phyloP scores from a whole-genome alignment of 2,329 filamentous ascomycete species.

The Phyllosticta capitalensis region DNA sequence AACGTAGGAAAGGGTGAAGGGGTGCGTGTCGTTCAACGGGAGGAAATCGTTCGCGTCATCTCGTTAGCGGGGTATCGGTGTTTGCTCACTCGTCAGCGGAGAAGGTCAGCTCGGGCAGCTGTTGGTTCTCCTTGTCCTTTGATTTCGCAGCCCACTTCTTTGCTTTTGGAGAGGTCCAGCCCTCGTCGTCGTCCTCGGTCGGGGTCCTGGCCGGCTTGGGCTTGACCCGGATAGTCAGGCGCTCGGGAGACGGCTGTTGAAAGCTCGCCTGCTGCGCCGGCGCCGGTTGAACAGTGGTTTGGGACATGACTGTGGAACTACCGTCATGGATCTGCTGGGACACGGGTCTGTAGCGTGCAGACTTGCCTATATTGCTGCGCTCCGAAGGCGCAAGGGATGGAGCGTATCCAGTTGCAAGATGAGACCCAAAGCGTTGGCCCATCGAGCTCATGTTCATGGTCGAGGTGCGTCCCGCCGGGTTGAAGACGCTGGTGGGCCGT shows the following conservation, averaged over 20 bases:
- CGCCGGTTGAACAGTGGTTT: slow-evolving; percentile 6
- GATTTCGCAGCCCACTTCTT: slow-evolving; percentile 9
- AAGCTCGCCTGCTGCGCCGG: not conserved
- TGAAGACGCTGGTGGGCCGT: slow-evolving; percentile 10
- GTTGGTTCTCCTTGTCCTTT: slow-evolving; percentile 1
- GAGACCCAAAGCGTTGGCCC: slow-evolving; percentile 15
- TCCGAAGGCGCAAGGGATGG: slow-evolving; percentile 93
- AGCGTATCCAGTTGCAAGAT: slow-evolving; percentile 51
- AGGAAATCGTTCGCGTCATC: slow-evolving; percentile 8
- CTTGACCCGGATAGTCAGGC: slow-evolving; percentile 7
- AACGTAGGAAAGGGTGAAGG: not conserved
- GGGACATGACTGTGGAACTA: slow-evolving; percentile 10
- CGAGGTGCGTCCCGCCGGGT: not conserved
- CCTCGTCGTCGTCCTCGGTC: slow-evolving; percentile 6
- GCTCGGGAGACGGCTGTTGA: not conserved
- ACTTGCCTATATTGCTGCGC: slow-evolving; percentile 84
- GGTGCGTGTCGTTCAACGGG: slow-evolving; percentile 4
- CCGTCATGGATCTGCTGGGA: slow-evolving; percentile 33
- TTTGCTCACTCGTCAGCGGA: slow-evolving; percentile 9
- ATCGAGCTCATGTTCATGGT: slow-evolving; percentile 78
- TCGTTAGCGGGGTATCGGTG: slow-evolving; percentile 2
- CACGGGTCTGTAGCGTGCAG: slow-evolving; percentile 83
- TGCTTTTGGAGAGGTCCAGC: slow-evolving; percentile 6
- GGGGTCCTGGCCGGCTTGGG: slow-evolving; percentile 3
- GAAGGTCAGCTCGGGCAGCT: slow-evolving; percentile 6